phyloP scores from a whole-genome alignment of 73 alveolate species.

The Uronychia setigera region DNA sequence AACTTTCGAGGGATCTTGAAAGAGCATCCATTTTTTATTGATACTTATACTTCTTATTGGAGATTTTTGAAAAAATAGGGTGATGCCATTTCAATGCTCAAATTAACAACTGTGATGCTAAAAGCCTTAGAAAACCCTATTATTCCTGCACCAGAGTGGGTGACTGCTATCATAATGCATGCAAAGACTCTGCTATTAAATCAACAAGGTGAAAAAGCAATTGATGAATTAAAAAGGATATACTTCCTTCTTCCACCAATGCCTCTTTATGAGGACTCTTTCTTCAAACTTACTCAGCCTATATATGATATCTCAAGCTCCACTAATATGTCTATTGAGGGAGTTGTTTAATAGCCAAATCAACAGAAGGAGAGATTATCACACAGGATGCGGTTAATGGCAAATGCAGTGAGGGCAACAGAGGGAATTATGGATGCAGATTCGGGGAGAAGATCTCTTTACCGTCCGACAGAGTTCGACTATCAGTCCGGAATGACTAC shows the following conservation, averaged over 20 bases:
- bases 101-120: conserved; percentile 8
- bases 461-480: background rate
- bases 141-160: conserved; percentile 28
- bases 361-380: background rate
- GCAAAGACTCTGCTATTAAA: conserved; percentile 5
- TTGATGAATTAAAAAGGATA: conserved; percentile 7
- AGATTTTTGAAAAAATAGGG: background rate
- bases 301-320: too few species aligned
- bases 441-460: background rate
- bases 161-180: conserved; percentile 16
- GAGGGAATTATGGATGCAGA: background rate
- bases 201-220: conserved; percentile 4
- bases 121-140: conserved; percentile 7
- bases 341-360: too few species aligned
- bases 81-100: background rate
- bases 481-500: background rate
- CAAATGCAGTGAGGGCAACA: background rate
- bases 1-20: background rate
- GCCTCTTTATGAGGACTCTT: conserved; percentile 13
- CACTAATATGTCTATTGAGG: too few species aligned
- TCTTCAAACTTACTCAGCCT: background rate
- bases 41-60: background rate
- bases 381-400: background rate
- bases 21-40: background rate
- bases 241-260: conserved; percentile 27